A percentile compares a stretch with the other conserved stretches of the same genome.
These are phyloP conservation scores for Sporothrix variecibatus DNA, from an alignment of 2,329 filamentous ascomycete genomes.

Conservation along the genomic window DNA sequence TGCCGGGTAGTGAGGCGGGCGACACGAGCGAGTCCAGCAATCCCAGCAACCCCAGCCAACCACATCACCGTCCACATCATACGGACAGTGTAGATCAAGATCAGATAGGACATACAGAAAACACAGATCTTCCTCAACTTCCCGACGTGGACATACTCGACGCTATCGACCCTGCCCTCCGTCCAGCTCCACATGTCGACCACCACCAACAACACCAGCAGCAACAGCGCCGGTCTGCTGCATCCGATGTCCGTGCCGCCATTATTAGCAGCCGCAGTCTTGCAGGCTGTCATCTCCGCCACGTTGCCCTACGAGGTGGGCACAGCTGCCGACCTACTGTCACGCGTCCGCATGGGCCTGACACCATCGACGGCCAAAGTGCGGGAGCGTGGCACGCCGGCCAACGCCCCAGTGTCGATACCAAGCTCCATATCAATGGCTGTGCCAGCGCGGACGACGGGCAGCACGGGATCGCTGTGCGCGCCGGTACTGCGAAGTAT, in stretches of 20 bases:
- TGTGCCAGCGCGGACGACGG: neutral
- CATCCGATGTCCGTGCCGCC: slow-evolving; percentile 28
- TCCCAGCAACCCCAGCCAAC: neutral
- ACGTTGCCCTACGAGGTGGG: slow-evolving; percentile 36
- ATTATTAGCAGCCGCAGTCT: slow-evolving; percentile 36
- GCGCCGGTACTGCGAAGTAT: slow-evolving; percentile 28
- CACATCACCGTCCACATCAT: neutral
- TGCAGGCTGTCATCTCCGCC: slow-evolving; percentile 37
- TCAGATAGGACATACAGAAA: neutral
- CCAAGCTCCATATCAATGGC: neutral
- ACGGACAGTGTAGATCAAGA: neutral
- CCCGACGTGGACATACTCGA: neutral
- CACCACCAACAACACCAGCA: neutral
- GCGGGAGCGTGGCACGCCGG: slow-evolving; percentile 5
- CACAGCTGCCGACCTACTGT: slow-evolving; percentile 36
- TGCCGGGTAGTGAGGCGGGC: slow-evolving; percentile 17
- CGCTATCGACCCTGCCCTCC: neutral
- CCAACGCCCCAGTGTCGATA: neutral
- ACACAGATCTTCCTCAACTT: neutral
- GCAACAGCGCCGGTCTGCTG: neutral
- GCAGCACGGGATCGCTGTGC: slow-evolving; percentile 2
- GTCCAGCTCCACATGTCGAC: neutral
- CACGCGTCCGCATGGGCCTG: slow-evolving; percentile 38
- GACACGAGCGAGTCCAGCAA: neutral
- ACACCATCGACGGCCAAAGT: slow-evolving; percentile 36